phyloP scores from a whole-genome alignment of 371 early-diverging fungal species.

The Rhizomucor miehei region DNA sequence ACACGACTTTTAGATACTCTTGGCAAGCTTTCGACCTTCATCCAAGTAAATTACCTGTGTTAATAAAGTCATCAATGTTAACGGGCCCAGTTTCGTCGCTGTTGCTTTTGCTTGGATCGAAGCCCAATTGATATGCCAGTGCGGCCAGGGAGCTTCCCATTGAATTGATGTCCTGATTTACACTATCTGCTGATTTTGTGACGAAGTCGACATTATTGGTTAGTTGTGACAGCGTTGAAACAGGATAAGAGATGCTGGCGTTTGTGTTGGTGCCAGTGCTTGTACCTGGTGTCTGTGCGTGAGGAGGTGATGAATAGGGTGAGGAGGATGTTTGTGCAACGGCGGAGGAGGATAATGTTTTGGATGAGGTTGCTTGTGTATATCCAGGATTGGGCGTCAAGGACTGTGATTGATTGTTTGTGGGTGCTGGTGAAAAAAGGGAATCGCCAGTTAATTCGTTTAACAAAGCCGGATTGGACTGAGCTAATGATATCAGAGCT shows the following conservation, averaged over 20 bases:
- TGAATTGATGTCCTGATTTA: constrained; percentile 14
- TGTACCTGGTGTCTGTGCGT: neutral
- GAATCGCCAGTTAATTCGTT: constrained; percentile 23
- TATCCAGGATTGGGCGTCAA: neutral
- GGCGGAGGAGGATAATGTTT: no score
- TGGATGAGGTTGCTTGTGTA: no score
- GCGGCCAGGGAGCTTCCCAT: constrained; percentile 6
- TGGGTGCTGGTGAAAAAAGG: neutral
- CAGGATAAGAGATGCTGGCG: neutral
- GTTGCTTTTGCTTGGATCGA: constrained; percentile 11
- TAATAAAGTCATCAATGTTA: constrained; percentile 21
- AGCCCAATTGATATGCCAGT: constrained; percentile 15
- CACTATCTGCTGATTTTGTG: constrained; percentile 13
- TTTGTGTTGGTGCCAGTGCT: neutral
- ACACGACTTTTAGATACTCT: no score
- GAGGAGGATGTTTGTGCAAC: no score
- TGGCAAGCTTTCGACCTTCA: no score
- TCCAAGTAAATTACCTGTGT: no score
- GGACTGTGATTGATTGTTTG: neutral
- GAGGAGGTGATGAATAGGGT: neutral
- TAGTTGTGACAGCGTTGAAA: constrained; percentile 4
- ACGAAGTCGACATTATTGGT: constrained; percentile 1
- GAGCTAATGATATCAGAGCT: constrained; percentile 14
- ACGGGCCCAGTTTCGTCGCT: constrained; percentile 4
- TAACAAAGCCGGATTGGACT: constrained; percentile 27